Percentiles rank a stretch among this genome's conserved stretches.
These are phyloP conservation scores for Amanita molliuscula DNA, from an alignment of 768 basidiomycete species.

Conservation along the genomic window DNA sequence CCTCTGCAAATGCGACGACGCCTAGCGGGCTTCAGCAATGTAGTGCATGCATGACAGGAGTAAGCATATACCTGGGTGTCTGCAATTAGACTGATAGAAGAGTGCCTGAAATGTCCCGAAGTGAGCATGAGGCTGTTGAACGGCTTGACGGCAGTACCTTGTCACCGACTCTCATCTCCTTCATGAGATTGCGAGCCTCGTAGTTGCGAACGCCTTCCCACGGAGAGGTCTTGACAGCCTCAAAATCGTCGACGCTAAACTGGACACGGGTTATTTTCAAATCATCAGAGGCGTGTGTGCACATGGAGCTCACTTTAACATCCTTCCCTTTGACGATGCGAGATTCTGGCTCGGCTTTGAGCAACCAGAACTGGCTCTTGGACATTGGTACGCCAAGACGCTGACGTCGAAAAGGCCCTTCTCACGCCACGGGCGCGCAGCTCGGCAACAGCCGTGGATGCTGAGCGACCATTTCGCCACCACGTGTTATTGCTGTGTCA, in stretches of 20 bases:
- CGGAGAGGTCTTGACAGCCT: conserved; percentile 52
- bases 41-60: conserved; percentile 3
- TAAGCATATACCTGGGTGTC: conserved; percentile 48
- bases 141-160: conserved; percentile 32
- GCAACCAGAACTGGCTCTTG: conserved; percentile 45
- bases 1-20: conserved; percentile 76
- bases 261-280: conserved; percentile 16
- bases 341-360: conserved; percentile 83
- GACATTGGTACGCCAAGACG: conserved; percentile 1
- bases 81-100: conserved; percentile 86
- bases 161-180: conserved; percentile 67
- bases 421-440: not conserved
- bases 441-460: not conserved
- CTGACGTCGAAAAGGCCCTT: not conserved
- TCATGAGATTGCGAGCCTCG: conserved; percentile 78
- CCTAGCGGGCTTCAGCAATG: conserved; percentile 26
- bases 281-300: not conserved
- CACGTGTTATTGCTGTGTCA: not conserved
- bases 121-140: not conserved
- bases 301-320: conserved; percentile 45
- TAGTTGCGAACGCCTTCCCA: conserved; percentile 89
- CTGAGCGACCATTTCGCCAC: not conserved
- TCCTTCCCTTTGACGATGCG: conserved; percentile 81
- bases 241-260: conserved; percentile 87
- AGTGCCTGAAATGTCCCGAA: conserved; percentile 40